A percentile compares a stretch with the other conserved stretches of the same genome.
Evolutionary conservation across 2,329 filamentous ascomycete genomes (phyloP).

Genomic region (Fusarium penzigii): DNA sequence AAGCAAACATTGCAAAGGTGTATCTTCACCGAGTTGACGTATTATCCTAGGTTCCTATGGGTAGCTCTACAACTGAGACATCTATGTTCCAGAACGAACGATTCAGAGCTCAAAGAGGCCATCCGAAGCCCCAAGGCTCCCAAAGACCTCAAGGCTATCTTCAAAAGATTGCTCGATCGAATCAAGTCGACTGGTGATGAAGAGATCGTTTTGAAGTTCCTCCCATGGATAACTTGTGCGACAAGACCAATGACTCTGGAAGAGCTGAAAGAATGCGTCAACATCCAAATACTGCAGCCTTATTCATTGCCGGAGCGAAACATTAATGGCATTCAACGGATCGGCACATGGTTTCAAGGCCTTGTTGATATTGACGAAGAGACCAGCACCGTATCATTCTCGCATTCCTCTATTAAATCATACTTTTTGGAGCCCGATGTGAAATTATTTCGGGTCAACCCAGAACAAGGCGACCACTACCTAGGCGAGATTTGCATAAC

Average conservation of each 20-base stretch:
- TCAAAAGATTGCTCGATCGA: constrained; percentile 11
- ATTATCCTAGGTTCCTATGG: constrained; percentile 41
- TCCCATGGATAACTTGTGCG: constrained; percentile 32
- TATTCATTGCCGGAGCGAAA: constrained; percentile 25
- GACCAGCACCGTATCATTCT: constrained; percentile 33
- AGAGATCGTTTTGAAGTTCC: neutral
- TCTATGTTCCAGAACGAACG: constrained; percentile 31
- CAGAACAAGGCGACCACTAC: constrained; percentile 27
- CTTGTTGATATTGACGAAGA: constrained; percentile 36
- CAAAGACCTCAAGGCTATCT: constrained; percentile 11
- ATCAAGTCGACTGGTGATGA: constrained; percentile 5
- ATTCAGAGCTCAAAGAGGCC: constrained; percentile 15
- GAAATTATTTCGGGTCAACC: constrained; percentile 18
- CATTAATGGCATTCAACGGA: constrained; percentile 29
- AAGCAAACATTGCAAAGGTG: no score
- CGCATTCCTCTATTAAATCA: constrained; percentile 33
- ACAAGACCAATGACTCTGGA: constrained; percentile 35
- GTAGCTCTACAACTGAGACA: constrained; percentile 38
- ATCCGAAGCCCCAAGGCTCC: constrained; percentile 8
- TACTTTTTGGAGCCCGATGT: constrained; percentile 27
- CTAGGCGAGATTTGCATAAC: constrained; percentile 40
- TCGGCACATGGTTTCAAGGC: constrained; percentile 36
- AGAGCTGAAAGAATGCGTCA: constrained; percentile 40
- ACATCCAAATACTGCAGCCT: constrained; percentile 32
- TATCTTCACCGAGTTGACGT: neutral